Evolutionary conservation across 495 filamentous ascomycete species (phyloP).

Genomic region (Annulohypoxylon maeteangense): DNA sequence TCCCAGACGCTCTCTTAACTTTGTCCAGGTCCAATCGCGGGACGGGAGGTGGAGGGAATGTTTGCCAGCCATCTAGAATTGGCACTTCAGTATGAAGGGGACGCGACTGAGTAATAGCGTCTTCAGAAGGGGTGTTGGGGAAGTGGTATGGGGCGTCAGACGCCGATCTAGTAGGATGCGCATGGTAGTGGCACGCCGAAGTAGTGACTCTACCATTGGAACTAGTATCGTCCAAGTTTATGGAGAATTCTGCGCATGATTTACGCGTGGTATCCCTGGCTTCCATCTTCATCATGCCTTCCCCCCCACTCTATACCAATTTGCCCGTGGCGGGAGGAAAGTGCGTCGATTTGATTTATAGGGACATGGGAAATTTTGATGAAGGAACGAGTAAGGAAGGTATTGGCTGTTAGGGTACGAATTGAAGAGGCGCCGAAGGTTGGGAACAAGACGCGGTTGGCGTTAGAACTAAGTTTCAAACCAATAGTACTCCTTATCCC

Average conservation of each 20-base stretch:
- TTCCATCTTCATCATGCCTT: not conserved
- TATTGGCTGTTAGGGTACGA: not conserved
- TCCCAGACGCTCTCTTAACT: not conserved
- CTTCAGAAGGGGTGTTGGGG: not conserved
- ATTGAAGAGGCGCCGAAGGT: not conserved
- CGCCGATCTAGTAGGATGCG: not conserved
- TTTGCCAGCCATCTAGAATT: conserved; percentile 8
- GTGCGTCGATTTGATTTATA: not conserved
- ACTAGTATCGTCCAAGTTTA: not conserved
- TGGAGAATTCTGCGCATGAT: not conserved
- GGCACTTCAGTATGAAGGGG: not conserved
- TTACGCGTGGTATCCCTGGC: not conserved
- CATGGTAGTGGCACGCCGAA: not conserved
- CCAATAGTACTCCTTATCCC: not conserved
- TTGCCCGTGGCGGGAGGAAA: not conserved
- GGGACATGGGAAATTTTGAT: not conserved
- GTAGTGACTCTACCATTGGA: not conserved
- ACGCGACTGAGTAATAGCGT: not conserved
- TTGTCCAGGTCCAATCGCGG: conserved; percentile 3
- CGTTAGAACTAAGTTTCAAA: not conserved
- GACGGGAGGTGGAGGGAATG: conserved; percentile 8
- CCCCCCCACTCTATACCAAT: not conserved
- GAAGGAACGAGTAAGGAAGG: not conserved
- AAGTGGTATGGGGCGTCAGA: not conserved
- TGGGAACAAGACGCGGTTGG: not conserved